phyloP scores from a whole-genome alignment of 2,329 filamentous ascomycete genomes.

The Aspergillus puulaauensis region DNA sequence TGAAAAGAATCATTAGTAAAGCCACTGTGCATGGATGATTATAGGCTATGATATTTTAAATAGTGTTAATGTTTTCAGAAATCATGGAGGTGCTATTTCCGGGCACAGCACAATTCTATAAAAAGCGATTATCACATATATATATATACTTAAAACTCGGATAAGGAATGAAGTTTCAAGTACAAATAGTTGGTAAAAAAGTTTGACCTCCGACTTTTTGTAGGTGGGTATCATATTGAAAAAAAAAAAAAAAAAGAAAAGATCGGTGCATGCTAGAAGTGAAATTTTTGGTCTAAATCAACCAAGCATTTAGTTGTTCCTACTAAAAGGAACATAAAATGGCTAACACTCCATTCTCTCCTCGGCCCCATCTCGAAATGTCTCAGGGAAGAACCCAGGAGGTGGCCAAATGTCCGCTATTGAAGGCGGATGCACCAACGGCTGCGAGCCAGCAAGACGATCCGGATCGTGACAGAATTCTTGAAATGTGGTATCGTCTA shows the following conservation, averaged over 20 bases:
- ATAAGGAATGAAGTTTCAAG: not conserved
- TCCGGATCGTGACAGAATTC: slow-evolving; percentile 48
- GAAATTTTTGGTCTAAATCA: not conserved
- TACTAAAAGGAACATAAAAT: not conserved
- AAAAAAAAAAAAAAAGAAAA: not conserved
- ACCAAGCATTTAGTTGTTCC: not conserved
- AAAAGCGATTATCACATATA: not conserved
- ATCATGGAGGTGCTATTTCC: not conserved
- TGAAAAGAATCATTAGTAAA: not conserved
- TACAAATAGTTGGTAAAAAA: not conserved
- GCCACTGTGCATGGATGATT: not conserved
- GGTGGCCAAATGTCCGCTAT: slow-evolving; percentile 46
- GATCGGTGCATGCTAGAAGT: not conserved
- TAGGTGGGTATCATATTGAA: slow-evolving; percentile 8
- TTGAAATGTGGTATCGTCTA: slow-evolving; percentile 45
- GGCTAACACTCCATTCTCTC: slow-evolving; percentile 18
- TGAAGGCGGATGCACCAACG: slow-evolving; percentile 38
- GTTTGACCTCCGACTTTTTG: not conserved
- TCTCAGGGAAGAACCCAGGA: slow-evolving; percentile 43
- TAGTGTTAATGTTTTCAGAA: not conserved
- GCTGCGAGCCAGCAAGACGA: slow-evolving; percentile 36
- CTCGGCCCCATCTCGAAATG: slow-evolving; percentile 32
- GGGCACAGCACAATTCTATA: not conserved
- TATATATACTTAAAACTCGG: not conserved
- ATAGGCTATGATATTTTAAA: not conserved